phyloP scores from a whole-genome alignment of 257 asterid species.

The Nicotiana benthamiana region DNA sequence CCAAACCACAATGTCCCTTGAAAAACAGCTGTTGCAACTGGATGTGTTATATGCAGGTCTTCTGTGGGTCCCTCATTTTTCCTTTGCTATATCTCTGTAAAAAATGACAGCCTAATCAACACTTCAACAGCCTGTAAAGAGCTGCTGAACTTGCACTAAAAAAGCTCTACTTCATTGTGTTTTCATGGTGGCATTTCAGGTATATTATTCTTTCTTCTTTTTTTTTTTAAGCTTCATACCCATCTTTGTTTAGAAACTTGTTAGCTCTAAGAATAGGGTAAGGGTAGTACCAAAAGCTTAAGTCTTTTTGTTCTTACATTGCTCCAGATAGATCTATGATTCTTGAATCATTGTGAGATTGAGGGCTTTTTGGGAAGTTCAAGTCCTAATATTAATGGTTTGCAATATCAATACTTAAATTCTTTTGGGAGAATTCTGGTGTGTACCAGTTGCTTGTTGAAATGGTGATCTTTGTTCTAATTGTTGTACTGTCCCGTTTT shows the following conservation, averaged over 20 bases:
- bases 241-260: no score
- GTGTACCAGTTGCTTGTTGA: background rate
- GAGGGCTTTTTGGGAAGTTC: background rate
- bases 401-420: background rate
- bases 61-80: slow-evolving; percentile 34
- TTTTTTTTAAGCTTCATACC: slow-evolving; percentile 6
- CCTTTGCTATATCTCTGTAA: slow-evolving; percentile 38
- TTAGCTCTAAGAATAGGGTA: background rate
- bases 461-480: slow-evolving; percentile 30
- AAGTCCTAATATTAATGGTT: background rate
- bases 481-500: slow-evolving; percentile 19
- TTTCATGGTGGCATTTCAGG: slow-evolving; percentile 17
- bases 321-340: slow-evolving; percentile 11
- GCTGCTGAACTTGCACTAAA: slow-evolving; percentile 40
- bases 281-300: background rate
- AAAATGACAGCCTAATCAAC: slow-evolving; percentile 43
- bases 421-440: background rate
- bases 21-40: slow-evolving; percentile 42
- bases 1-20: slow-evolving; percentile 18
- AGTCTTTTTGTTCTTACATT: background rate
- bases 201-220: slow-evolving; percentile 2
- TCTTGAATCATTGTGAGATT: background rate
- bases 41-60: slow-evolving; percentile 8
- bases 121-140: slow-evolving; percentile 57
- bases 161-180: slow-evolving; percentile 25